phyloP scores from a whole-genome alignment of 2,329 filamentous ascomycete genomes.

The Exophiala xenobiotica region DNA sequence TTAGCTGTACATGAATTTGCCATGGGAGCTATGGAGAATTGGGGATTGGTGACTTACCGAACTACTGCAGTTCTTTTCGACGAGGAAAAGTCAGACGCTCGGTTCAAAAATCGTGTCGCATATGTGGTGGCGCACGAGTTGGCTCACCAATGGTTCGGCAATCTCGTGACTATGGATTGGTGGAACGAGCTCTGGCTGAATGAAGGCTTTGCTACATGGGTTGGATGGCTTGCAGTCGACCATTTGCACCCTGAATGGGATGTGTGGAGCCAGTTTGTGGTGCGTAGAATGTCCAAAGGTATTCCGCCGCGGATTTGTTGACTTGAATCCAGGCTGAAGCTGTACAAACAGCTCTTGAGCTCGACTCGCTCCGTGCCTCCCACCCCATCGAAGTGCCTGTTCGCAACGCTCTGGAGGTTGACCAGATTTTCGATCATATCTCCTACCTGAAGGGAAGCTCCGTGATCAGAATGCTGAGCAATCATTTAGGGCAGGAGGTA shows the following conservation, averaged over 20 bases:
- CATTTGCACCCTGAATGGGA: slow-evolving; percentile 96
- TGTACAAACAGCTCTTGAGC: slow-evolving; percentile 84
- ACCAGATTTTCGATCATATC: slow-evolving; percentile 97
- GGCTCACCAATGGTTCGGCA: slow-evolving; percentile 94
- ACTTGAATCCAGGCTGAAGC: slow-evolving; percentile 68
- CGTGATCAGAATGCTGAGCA: slow-evolving; percentile 92
- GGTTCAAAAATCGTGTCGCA: slow-evolving; percentile 89
- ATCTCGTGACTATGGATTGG: slow-evolving; percentile 93
- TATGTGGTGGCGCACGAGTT: slow-evolving; percentile 98
- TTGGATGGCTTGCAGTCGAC: slow-evolving; percentile 90
- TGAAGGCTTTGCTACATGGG: slow-evolving; percentile 97
- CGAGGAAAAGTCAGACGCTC: slow-evolving; percentile 82
- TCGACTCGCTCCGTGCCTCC: slow-evolving; percentile 86
- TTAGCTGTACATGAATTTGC: slow-evolving; percentile 91
- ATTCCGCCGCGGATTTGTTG: slow-evolving; percentile 40
- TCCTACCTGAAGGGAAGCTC: slow-evolving; percentile 96
- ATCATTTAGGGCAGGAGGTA: slow-evolving; percentile 79
- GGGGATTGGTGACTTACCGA: slow-evolving; percentile 93
- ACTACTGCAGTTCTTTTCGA: slow-evolving; percentile 97
- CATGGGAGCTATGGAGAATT: slow-evolving; percentile 86
- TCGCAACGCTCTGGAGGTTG: slow-evolving; percentile 87
- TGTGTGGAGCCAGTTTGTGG: slow-evolving; percentile 94
- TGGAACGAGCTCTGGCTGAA: slow-evolving; percentile 93
- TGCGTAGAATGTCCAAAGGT: slow-evolving; percentile 59
- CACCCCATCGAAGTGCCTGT: slow-evolving; percentile 97